Percentiles rank a stretch among this genome's conserved stretches.
phyloP scores from a whole-genome alignment of 2,329 filamentous ascomycete genomes.

The Tympanopsis confertula region DNA sequence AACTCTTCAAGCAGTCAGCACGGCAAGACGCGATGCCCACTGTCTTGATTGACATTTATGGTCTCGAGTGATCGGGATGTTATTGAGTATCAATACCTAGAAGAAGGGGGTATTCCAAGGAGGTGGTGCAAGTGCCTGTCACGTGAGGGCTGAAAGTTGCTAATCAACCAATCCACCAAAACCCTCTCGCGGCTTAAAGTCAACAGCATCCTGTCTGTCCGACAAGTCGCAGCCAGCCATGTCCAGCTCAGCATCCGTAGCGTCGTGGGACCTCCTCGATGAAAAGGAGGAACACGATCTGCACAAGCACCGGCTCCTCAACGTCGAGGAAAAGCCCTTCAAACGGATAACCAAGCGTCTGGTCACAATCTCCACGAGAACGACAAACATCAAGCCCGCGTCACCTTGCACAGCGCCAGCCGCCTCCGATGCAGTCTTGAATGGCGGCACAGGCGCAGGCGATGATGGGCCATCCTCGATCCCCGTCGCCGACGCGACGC shows the following conservation, averaged over 20 bases:
- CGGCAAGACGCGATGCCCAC: no score
- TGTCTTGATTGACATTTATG: no score
- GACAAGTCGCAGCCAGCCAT: no score
- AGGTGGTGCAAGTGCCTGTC: no score
- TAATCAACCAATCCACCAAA: no score
- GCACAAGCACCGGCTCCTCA: slow-evolving; percentile 75
- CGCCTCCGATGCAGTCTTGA: slow-evolving; percentile 13
- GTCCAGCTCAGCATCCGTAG: slow-evolving; percentile 41
- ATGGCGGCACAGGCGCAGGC: slow-evolving; percentile 23
- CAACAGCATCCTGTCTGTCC: no score
- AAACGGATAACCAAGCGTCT: slow-evolving; percentile 78
- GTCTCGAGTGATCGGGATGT: no score
- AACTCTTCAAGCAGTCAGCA: no score
- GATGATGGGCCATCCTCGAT: slow-evolving; percentile 21
- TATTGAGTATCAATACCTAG: no score
- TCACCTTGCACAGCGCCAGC: slow-evolving; percentile 53
- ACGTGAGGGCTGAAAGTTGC: no score
- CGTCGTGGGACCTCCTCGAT: slow-evolving; percentile 56
- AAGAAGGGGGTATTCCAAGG: no score
- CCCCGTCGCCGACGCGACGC: slow-evolving; percentile 13
- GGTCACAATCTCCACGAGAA: slow-evolving; percentile 38
- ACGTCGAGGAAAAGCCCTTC: slow-evolving; percentile 86
- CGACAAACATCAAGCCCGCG: slow-evolving; percentile 38
- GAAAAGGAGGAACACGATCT: slow-evolving; percentile 71
- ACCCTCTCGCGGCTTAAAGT: no score